Evolutionary conservation across 2,329 filamentous ascomycete genomes (phyloP).

Genomic region (Chaetomium olivaceum): DNA sequence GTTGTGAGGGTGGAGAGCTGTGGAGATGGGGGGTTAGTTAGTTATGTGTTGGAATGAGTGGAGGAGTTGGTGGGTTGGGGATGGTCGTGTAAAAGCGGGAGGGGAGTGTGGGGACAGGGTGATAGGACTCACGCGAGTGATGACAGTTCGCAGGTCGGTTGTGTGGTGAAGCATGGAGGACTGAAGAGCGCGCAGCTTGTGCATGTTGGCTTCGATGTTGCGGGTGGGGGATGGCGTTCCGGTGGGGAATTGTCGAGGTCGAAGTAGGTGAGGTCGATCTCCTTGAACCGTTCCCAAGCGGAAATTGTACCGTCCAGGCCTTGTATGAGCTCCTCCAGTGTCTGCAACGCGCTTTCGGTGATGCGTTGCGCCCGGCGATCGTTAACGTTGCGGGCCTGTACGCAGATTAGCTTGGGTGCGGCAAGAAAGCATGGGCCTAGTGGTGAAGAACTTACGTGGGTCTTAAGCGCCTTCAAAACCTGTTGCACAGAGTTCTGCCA

Average conservation of each 20-base stretch:
- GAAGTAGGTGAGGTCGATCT: conserved; percentile 22
- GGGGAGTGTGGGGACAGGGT: not conserved
- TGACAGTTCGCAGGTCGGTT: not conserved
- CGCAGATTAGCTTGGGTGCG: not conserved
- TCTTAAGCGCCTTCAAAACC: conserved; percentile 4
- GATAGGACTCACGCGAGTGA: not conserved
- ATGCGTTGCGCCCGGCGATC: not conserved
- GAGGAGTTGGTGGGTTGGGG: not conserved
- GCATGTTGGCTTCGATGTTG: not conserved
- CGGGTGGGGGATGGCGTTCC: conserved; percentile 4
- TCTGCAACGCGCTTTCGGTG: not conserved
- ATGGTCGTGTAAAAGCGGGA: not conserved
- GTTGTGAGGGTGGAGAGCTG: conserved; percentile 9
- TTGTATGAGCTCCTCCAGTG: conserved; percentile 19
- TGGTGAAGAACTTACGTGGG: not conserved
- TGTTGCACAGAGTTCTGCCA: conserved; percentile 21
- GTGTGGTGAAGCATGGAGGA: not conserved
- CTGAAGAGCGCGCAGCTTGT: not conserved
- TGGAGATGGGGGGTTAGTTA: not conserved
- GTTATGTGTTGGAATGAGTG: not conserved
- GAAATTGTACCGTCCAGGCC: conserved; percentile 11
- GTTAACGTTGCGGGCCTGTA: not conserved
- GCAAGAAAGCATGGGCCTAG: too few species aligned
- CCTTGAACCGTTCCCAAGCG: conserved; percentile 23
- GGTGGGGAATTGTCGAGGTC: conserved; percentile 5